Evolutionary conservation across 805 yeast species (phyloP).

Genomic region (Yarrowia keelungensis): DNA sequence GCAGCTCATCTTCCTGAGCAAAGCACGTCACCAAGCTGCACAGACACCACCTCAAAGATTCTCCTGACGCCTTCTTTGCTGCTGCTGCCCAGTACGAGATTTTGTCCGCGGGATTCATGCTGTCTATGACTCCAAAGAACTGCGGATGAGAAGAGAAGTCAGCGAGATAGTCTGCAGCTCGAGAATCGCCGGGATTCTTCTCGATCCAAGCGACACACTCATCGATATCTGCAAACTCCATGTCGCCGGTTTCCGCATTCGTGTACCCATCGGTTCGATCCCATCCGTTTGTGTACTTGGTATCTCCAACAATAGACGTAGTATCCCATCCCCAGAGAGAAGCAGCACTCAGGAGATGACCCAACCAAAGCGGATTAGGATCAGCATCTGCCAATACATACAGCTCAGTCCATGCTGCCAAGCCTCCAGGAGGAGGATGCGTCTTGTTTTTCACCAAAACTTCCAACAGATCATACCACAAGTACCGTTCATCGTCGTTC

Average conservation of each 20-base stretch:
- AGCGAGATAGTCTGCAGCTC: slow-evolving; percentile 3
- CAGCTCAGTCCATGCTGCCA: slow-evolving; percentile 12
- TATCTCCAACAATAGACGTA: slow-evolving; percentile 18
- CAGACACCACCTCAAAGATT: slow-evolving; percentile 13
- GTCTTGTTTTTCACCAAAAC: slow-evolving; percentile 18
- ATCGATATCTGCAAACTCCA: slow-evolving; percentile 13
- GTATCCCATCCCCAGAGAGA: slow-evolving; percentile 37
- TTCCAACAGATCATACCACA: slow-evolving; percentile 20
- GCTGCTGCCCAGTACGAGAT: slow-evolving; percentile 31
- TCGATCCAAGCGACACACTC: slow-evolving; percentile 12
- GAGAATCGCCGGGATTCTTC: slow-evolving; percentile 17
- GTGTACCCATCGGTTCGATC: slow-evolving; percentile 15
- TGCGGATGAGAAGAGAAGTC: slow-evolving; percentile 14
- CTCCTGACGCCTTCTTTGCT: slow-evolving; percentile 7
- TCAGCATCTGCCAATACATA: slow-evolving; percentile 21
- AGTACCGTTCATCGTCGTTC: background rate
- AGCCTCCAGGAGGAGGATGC: slow-evolving; percentile 1
- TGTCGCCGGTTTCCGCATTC: slow-evolving; percentile 1
- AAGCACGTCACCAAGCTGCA: slow-evolving; percentile 20
- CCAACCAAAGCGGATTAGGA: slow-evolving; percentile 14
- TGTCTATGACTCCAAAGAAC: background rate
- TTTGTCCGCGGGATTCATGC: slow-evolving; percentile 5
- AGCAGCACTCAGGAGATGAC: slow-evolving; percentile 9
- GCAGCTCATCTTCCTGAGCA: slow-evolving; percentile 22
- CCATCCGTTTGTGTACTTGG: slow-evolving; percentile 19